These are phyloP conservation scores for Porogramme epimiltina DNA, from an alignment of 1,284 basidiomycete genomes.

Conservation along the genomic window DNA sequence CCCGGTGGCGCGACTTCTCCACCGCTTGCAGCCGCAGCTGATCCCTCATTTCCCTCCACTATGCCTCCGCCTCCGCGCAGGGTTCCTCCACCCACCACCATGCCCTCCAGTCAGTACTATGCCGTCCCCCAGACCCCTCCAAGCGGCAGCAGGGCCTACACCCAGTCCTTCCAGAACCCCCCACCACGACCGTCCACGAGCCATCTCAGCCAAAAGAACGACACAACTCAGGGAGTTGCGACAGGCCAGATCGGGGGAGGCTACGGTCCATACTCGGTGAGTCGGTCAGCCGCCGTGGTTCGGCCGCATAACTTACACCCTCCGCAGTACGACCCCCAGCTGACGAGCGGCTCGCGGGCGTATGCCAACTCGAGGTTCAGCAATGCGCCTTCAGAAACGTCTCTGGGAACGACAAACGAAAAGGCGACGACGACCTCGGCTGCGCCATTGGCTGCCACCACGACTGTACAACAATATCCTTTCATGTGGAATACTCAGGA, in stretches of 20 bases:
- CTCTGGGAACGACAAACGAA: constrained; percentile 45
- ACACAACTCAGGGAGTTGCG: constrained; percentile 69
- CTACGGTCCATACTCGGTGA: constrained; percentile 80
- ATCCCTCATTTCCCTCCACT: constrained; percentile 8
- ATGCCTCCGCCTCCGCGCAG: constrained; percentile 41
- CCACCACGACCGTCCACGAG: constrained; percentile 27
- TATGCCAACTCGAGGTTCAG: constrained; percentile 61
- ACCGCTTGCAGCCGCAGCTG: constrained; percentile 1
- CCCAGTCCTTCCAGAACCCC: constrained; percentile 19
- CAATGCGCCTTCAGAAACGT: constrained; percentile 57
- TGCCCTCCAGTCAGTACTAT: constrained; percentile 44
- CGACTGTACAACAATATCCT: constrained; percentile 39
- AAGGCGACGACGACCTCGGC: constrained; percentile 49
- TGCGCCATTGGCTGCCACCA: constrained; percentile 46
- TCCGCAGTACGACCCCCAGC: constrained; percentile 58
- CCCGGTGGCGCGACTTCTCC: constrained; percentile 15
- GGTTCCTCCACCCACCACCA: constrained; percentile 38
- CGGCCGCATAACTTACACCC: not conserved
- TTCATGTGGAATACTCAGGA: constrained; percentile 75
- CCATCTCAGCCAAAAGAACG: constrained; percentile 42
- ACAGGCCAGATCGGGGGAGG: constrained; percentile 71
- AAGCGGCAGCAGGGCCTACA: constrained; percentile 27
- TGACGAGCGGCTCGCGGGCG: constrained; percentile 39
- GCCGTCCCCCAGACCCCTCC: constrained; percentile 52
- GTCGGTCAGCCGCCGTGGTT: not conserved